phyloP scores from a whole-genome alignment of 2,329 filamentous ascomycete genomes.

The Monilinia laxa region DNA sequence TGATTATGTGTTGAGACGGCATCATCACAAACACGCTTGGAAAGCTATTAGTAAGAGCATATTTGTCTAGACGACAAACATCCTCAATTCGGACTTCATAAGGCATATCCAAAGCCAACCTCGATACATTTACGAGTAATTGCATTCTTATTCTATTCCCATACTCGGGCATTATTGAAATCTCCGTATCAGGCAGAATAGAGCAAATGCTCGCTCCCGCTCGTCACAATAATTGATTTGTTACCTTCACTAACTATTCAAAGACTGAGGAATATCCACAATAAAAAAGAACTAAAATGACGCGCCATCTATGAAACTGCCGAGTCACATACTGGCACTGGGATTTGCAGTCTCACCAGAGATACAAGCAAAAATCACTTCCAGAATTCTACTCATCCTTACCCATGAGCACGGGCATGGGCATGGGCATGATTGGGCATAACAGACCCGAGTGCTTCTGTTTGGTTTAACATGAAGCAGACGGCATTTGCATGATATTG shows the following conservation, averaged over 20 bases:
- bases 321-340: background rate
- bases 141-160: background rate
- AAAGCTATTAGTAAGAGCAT: background rate
- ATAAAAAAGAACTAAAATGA: background rate
- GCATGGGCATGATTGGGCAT: too few species aligned
- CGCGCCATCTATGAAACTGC: background rate
- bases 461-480: background rate
- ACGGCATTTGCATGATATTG: background rate
- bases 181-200: constrained; percentile 12
- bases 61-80: background rate
- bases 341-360: too few species aligned
- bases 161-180: background rate
- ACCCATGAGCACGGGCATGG: background rate
- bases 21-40: too few species aligned
- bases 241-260: background rate
- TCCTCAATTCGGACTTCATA: background rate
- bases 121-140: too few species aligned
- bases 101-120: background rate
- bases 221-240: background rate
- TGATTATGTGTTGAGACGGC: background rate
- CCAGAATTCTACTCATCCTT: background rate
- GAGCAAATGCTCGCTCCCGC: background rate
- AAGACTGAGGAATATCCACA: background rate
- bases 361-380: background rate
- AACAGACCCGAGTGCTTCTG: background rate